Base-by-base conservation (phyloP, 1,284 basidiomycete genomes). In the Irpex sp. region DNA sequence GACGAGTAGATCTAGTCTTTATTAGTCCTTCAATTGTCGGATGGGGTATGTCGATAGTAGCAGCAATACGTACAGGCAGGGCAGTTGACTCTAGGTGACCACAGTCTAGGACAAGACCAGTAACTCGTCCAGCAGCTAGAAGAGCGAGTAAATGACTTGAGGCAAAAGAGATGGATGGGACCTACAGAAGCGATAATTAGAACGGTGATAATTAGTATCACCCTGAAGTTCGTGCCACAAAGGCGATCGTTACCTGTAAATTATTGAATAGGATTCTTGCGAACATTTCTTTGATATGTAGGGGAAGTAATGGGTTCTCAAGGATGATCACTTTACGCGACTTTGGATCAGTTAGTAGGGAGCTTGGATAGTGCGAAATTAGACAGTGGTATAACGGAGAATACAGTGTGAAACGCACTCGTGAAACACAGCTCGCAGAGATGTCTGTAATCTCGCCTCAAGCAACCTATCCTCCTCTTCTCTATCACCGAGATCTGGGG, bases 141-240 rank as follows among this genome's bases (percentile, higher is more conserved):
- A 98, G 78, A 0, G 94, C 85, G 8, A 97, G 83, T 1, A 98
- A 77, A 69, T 94, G 93, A 63, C 93, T 90, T 6, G 93, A 90
- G 0, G 92, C 91, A 76, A 98, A 98, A 0, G 94, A 96, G 65
- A 99, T 84, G 1, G 93, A 95, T 1, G 96, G 96, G 26, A 95
- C 91, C 93, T 96, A 63, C 57, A 59, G 17, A 49, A 61, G 15
- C 34, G 3, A 26, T 17, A 9, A 9, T 56, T 36, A 56, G 26
- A 26, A 26, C 3, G n/a, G n/a, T n/a, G n/a, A 55, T 55, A 8
- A n/a, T 62, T 65, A 54, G 59, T 9, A 44, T 37, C 55, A 48
- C 3, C 26, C 26, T 26, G 26, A 4, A 26, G 3, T 26, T 26
- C 26, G 26, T 26, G 38, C 26, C 52, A 36, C n/a, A 38, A 17